phyloP scores from a whole-genome alignment of 1,284 basidiomycete genomes.

The Malassezia dermatis region DNA sequence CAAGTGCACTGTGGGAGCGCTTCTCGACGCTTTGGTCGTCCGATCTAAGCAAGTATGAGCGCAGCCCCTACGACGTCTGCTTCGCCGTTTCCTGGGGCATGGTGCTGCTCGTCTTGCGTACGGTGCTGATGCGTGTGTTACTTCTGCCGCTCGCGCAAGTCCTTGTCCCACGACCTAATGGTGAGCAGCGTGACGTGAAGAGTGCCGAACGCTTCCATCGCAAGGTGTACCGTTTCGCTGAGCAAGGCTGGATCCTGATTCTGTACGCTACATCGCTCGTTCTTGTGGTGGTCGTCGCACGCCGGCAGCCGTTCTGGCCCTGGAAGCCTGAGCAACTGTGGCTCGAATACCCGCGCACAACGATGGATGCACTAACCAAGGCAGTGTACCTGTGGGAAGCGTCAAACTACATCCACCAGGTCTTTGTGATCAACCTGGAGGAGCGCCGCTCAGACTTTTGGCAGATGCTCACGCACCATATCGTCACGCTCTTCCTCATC shows the following conservation, averaged over 20 bases:
- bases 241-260: slow-evolving; percentile 79
- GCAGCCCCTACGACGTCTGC: slow-evolving; percentile 28
- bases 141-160: slow-evolving; percentile 29
- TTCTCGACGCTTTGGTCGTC: background rate
- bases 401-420: slow-evolving; percentile 87
- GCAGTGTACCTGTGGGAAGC: slow-evolving; percentile 63
- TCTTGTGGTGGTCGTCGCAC: slow-evolving; percentile 55
- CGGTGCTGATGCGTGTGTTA: slow-evolving; percentile 26
- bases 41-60: slow-evolving; percentile 15
- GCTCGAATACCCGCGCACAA: slow-evolving; percentile 70
- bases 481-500: slow-evolving; percentile 76
- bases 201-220: slow-evolving; percentile 12
- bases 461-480: slow-evolving; percentile 92
- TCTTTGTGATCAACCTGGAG: slow-evolving; percentile 83
- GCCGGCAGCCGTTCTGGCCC: slow-evolving; percentile 57
- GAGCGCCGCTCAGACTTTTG: slow-evolving; percentile 78
- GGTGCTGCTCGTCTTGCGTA: slow-evolving; percentile 29
- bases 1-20: background rate
- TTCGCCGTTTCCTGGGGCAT: slow-evolving; percentile 36
- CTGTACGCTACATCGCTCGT: slow-evolving; percentile 75
- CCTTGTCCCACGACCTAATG: slow-evolving; percentile 16
- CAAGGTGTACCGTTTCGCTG: slow-evolving; percentile 69
- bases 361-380: slow-evolving; percentile 67
- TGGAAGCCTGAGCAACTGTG: slow-evolving; percentile 64
- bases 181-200: background rate